Base-by-base conservation (phyloP, 2,329 filamentous ascomycete genomes). In the Fusarium avenaceum region DNA sequence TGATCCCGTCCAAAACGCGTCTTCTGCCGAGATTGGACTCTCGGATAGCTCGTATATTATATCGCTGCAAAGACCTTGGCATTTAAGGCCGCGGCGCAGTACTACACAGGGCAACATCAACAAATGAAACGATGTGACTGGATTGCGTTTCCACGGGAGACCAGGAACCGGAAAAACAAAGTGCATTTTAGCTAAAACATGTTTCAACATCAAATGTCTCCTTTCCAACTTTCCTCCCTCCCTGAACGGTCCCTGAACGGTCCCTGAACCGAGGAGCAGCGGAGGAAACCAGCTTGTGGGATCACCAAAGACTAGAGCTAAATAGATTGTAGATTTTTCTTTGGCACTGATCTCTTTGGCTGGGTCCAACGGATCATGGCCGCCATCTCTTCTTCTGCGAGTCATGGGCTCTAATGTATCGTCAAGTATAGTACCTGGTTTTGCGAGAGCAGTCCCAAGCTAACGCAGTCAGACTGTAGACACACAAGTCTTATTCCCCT, bases 81-180 rank as follows among this genome's bases (percentile, higher is more conserved):
- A 48, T 20, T 19, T 55, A 39, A 14, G 56, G 30, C 15, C 38
- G 42, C 33, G 32, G 53, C 15, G 24, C 35, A 46, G 35, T 15
- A 11, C 28, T 13, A 11, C 28, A n/a, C 32, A 44, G 22, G n/a
- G 14, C 30, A 14, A 46, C n/a, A 13, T 30, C 28, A 30, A 30
- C 28, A 30, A 42, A 43, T 50, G 38, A 33, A 22, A 35, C n/a
- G 19, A 17, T 28, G 22, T 24, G 33, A 43, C 45, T 63, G 57
- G 49, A 67, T 67, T 63, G 62, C 35, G 67, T 71, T 49, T 58
- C 64, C 39, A 60, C 40, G 50, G 57, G 52, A 53, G 35, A 67
- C 43, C 49, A 63, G 52, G 35, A 56, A 48, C 45, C 44, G 15
- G 43, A 44, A 30, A 17, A 17, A 17, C 47, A 42, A 44, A 14